Evolutionary conservation across 495 filamentous ascomycete genomes (phyloP).

Genomic region (Penicillium arizonense): DNA sequence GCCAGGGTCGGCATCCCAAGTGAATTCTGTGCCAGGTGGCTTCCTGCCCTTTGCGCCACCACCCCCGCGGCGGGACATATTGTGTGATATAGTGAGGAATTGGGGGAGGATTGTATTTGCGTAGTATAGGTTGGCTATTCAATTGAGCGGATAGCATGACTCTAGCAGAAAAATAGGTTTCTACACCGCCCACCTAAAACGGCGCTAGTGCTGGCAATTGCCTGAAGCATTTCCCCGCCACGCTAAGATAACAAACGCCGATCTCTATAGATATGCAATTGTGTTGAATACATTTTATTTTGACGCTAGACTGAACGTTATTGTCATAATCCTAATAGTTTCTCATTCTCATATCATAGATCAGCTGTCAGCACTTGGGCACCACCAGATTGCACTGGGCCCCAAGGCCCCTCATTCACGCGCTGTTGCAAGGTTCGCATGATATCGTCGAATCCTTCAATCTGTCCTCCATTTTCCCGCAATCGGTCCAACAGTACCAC

Average conservation of each 20-base stretch:
- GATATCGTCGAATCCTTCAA: conserved; percentile 43
- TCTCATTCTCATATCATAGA: conserved; percentile 20
- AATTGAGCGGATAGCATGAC: background rate
- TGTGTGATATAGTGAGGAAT: background rate
- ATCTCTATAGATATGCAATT: background rate
- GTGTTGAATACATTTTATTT: too few species aligned
- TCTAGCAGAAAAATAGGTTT: conserved; percentile 7
- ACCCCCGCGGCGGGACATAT: conserved; percentile 43
- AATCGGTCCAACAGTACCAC: conserved; percentile 41
- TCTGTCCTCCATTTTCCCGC: conserved; percentile 26
- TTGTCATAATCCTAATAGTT: background rate
- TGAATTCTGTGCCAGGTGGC: conserved; percentile 42
- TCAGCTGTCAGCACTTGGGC: conserved; percentile 38
- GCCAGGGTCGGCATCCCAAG: conserved; percentile 38
- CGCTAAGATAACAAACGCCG: conserved; percentile 10
- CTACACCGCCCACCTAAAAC: conserved; percentile 6
- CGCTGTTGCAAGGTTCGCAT: conserved; percentile 41
- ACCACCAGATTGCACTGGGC: conserved; percentile 30
- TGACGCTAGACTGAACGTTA: background rate
- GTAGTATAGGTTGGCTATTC: too few species aligned
- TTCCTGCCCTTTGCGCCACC: conserved; percentile 38
- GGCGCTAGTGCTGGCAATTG: conserved; percentile 4
- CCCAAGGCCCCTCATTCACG: conserved; percentile 44
- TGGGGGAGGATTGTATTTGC: too few species aligned
- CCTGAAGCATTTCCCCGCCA: background rate